These are phyloP conservation scores for Claviceps africana DNA, from an alignment of 2,329 filamentous ascomycete species.

Conservation along the genomic window DNA sequence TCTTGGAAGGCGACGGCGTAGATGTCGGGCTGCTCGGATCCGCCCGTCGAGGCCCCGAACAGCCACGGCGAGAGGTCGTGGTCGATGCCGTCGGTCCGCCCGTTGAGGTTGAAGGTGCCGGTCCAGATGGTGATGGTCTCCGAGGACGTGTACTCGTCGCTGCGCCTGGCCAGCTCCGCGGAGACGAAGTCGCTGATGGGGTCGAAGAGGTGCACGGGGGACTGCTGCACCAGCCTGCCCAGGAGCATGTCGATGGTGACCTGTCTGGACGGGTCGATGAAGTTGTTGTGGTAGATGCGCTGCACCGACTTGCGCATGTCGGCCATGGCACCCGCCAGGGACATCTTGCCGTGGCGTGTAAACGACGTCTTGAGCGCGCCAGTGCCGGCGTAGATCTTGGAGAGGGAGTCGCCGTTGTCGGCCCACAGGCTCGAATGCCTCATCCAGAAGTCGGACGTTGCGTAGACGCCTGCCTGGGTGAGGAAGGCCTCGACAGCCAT, in stretches of 20 bases:
- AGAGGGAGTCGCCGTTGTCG: constrained; percentile 88
- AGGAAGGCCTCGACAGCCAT: constrained; percentile 85
- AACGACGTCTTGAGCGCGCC: constrained; percentile 93
- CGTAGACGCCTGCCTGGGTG: constrained; percentile 52
- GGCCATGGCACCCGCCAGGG: constrained; percentile 80
- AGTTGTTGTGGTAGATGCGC: constrained; percentile 93
- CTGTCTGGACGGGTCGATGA: constrained; percentile 82
- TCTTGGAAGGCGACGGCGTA: constrained; percentile 91
- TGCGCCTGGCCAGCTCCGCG: constrained; percentile 54
- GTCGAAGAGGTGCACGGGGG: constrained; percentile 75
- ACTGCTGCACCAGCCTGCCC: constrained; percentile 70
- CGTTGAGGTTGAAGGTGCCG: constrained; percentile 92
- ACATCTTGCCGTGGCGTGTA: constrained; percentile 91
- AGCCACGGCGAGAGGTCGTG: constrained; percentile 80
- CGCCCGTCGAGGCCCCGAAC: constrained; percentile 44
- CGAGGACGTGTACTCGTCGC: constrained; percentile 60
- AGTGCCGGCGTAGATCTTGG: constrained; percentile 91
- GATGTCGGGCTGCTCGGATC: constrained; percentile 61
- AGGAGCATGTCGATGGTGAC: constrained; percentile 90
- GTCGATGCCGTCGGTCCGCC: constrained; percentile 61
- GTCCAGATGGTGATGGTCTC: constrained; percentile 67
- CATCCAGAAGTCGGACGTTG: constrained; percentile 75
- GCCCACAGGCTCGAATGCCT: constrained; percentile 90
- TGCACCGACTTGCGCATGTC: constrained; percentile 91
- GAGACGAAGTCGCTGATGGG: constrained; percentile 87